These are phyloP conservation scores for Fusarium albidum DNA, from an alignment of 2,329 filamentous ascomycete genomes.

Conservation along the genomic window DNA sequence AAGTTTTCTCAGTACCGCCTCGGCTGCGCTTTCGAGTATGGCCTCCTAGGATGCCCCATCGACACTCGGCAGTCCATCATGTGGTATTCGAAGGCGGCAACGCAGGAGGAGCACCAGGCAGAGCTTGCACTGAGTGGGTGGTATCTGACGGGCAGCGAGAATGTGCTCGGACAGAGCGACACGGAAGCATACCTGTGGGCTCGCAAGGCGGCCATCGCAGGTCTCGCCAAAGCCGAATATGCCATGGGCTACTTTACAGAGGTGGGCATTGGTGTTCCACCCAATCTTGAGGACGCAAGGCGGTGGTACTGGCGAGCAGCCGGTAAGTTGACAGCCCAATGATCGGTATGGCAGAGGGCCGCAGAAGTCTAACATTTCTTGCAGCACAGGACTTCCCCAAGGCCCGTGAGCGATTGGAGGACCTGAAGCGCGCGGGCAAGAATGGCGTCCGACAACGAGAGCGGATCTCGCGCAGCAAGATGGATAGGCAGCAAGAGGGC, in stretches of 20 bases:
- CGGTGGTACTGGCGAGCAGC: constrained; percentile 98
- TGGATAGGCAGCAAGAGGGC: constrained; percentile 85
- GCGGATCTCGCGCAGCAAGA: constrained; percentile 81
- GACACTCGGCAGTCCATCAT: constrained; percentile 87
- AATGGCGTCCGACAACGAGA: constrained; percentile 76
- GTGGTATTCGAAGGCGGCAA: constrained; percentile 92
- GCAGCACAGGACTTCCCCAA: constrained; percentile 94
- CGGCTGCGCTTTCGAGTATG: constrained; percentile 90
- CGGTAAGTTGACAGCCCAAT: constrained; percentile 67
- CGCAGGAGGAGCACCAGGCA: constrained; percentile 92
- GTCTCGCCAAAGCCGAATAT: constrained; percentile 93
- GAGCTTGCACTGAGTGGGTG: constrained; percentile 88
- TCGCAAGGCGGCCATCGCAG: constrained; percentile 86
- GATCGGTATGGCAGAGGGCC: not conserved
- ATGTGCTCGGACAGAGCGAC: constrained; percentile 89
- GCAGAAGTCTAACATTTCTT: constrained; percentile 38
- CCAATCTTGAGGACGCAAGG: constrained; percentile 93
- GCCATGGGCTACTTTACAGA: constrained; percentile 98
- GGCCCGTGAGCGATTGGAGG: constrained; percentile 89
- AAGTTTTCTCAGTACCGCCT: constrained; percentile 94
- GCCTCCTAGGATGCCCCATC: constrained; percentile 80
- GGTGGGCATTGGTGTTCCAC: constrained; percentile 86
- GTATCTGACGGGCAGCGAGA: constrained; percentile 92
- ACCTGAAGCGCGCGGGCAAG: constrained; percentile 82
- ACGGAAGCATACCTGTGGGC: constrained; percentile 98